These are phyloP conservation scores for Fraxinus cuspidata DNA, from an alignment of 257 asterid species.

Conservation along the genomic window DNA sequence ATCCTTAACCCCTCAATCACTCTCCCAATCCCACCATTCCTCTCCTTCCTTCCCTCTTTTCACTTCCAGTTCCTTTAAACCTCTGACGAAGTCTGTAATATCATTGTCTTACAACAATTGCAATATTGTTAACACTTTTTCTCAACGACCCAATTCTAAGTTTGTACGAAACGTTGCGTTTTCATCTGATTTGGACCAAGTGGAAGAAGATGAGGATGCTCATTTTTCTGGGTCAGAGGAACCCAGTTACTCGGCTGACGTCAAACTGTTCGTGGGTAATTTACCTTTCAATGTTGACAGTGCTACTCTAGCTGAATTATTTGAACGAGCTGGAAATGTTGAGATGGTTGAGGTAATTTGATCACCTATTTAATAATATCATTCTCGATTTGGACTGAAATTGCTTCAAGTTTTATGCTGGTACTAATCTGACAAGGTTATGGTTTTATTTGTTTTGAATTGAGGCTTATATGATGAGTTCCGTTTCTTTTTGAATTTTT, in stretches of 20 bases:
- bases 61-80: slow-evolving; percentile 42
- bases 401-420: neutral
- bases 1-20: slow-evolving; percentile 56
- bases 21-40: slow-evolving; percentile 38
- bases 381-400: neutral
- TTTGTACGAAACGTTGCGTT: slow-evolving; percentile 50
- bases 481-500: neutral
- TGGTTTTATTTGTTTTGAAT: neutral
- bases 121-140: neutral
- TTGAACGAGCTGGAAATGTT: slow-evolving; percentile 74
- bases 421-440: neutral
- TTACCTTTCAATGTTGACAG: slow-evolving; percentile 83
- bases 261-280: slow-evolving; percentile 82
- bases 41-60: slow-evolving; percentile 37
- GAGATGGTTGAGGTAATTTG: slow-evolving; percentile 88
- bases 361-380: neutral
- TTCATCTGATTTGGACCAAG: slow-evolving; percentile 61
- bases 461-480: neutral
- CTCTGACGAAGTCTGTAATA: slow-evolving; percentile 33
- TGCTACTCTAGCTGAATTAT: slow-evolving; percentile 73
- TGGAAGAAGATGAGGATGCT: slow-evolving; percentile 25
- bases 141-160: slow-evolving; percentile 26
- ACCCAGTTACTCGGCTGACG: slow-evolving; percentile 56
- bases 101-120: slow-evolving; percentile 30
- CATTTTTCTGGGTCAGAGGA: slow-evolving; percentile 25